A percentile compares a stretch with the other conserved stretches of the same genome.
phyloP scores from a whole-genome alignment of 805 yeast genomes.

The Tetrapisispora arboricola region DNA sequence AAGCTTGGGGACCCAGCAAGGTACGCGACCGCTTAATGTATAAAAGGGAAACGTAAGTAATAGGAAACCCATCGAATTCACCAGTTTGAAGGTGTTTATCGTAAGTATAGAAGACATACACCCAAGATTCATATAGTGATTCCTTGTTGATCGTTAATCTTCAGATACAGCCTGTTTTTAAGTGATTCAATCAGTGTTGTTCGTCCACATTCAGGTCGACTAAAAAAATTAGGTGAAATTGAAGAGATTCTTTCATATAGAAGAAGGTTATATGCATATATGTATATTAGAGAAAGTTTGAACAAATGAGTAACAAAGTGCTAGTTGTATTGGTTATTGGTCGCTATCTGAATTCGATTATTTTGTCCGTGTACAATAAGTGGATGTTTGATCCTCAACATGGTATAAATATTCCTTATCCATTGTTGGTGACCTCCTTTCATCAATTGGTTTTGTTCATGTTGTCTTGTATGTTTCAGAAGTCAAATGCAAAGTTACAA shows the following conservation, averaged over 20 bases:
- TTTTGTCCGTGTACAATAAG: conserved; percentile 76
- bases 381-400: conserved; percentile 82
- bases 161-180: too few species aligned
- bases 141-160: too few species aligned
- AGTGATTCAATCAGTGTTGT: too few species aligned
- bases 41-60: background rate
- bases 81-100: too few species aligned
- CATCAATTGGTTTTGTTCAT: conserved; percentile 66
- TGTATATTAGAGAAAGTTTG: too few species aligned
- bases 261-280: too few species aligned
- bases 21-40: too few species aligned
- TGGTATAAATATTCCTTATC: conserved; percentile 69
- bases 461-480: conserved; percentile 38
- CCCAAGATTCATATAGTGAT: too few species aligned
- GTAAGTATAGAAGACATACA: too few species aligned
- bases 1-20: too few species aligned
- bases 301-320: background rate
- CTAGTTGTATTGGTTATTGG: conserved; percentile 27
- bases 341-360: conserved; percentile 62
- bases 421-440: conserved; percentile 71
- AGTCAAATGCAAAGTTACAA: conserved; percentile 7
- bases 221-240: background rate
- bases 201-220: too few species aligned
- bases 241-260: too few species aligned
- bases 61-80: background rate